A percentile compares a stretch with the other conserved stretches of the same genome.
phyloP scores from a whole-genome alignment of 148 eudicot species.

The Cornus kousa region DNA sequence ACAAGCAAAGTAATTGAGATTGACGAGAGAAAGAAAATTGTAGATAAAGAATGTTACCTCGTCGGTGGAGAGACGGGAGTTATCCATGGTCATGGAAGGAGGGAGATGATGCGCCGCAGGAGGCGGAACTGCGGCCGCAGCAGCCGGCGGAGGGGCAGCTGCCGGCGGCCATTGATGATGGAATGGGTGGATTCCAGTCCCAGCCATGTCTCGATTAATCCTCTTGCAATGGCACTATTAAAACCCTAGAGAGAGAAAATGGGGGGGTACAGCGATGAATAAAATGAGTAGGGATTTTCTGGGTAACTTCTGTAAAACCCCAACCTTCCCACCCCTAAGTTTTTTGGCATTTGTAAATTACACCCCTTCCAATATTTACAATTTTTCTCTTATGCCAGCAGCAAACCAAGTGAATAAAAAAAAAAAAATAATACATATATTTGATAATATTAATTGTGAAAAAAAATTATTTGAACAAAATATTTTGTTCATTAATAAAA shows the following conservation, averaged over 20 bases:
- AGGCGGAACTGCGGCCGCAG: conserved; percentile 26
- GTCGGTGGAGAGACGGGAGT: conserved; percentile 26
- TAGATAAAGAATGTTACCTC: conserved; percentile 30
- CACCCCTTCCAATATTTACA: neutral
- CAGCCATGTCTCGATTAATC: conserved; percentile 37
- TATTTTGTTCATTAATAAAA: no score
- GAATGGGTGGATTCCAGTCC: conserved; percentile 60
- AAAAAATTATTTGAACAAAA: no score
- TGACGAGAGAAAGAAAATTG: neutral
- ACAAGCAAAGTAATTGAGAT: neutral
- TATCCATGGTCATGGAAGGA: conserved; percentile 29
- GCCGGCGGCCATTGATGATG: conserved; percentile 34
- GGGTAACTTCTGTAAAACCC: neutral
- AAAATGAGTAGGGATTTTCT: neutral
- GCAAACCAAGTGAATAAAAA: no score
- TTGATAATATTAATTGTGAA: no score
- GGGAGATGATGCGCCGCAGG: conserved; percentile 25
- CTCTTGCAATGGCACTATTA: neutral
- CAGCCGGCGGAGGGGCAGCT: conserved; percentile 34
- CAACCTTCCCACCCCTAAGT: neutral
- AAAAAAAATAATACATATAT: no score
- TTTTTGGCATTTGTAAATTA: neutral
- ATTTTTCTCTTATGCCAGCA: neutral
- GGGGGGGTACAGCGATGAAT: neutral
- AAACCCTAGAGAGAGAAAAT: neutral